Evolutionary conservation across 352 stramenopile genomes (phyloP).

Genomic region (Globisporangium irregulare): DNA sequence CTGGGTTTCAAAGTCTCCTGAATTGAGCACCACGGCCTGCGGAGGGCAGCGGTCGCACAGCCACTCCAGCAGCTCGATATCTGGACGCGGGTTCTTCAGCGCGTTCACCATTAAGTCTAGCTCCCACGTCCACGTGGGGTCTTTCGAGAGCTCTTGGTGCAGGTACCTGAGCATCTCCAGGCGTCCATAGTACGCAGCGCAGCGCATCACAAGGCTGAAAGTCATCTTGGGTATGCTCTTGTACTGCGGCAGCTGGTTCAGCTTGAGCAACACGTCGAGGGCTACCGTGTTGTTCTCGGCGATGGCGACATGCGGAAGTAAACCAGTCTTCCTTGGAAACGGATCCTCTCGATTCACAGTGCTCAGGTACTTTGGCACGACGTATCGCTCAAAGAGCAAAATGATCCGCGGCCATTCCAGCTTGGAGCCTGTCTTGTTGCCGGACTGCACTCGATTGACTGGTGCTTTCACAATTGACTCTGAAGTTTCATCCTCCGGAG

Average conservation of each 20-base stretch:
- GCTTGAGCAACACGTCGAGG: conserved; percentile 1
- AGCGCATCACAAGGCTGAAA: background rate
- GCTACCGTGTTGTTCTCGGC: background rate
- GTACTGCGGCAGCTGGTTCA: background rate
- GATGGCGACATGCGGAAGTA: conserved; percentile 4
- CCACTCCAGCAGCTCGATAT: background rate
- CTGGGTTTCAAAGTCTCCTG: background rate
- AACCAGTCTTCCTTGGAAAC: background rate
- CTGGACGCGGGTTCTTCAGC: background rate
- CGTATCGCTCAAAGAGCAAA: background rate
- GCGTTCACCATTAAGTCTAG: background rate
- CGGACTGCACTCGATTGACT: background rate
- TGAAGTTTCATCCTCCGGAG: background rate
- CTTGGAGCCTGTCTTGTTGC: background rate
- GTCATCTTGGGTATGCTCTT: background rate
- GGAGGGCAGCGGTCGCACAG: background rate
- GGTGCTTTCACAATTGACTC: background rate
- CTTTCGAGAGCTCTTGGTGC: background rate
- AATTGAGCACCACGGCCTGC: background rate
- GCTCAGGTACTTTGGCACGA: background rate
- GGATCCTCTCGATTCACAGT: background rate
- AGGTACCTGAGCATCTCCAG: background rate
- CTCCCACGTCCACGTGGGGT: conserved; percentile 1
- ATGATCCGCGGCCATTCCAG: background rate
- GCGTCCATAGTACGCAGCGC: background rate